Conservation (phyloP, 1,139 yeast genomes). For the Nakaseomyces nivariensis region DNA sequence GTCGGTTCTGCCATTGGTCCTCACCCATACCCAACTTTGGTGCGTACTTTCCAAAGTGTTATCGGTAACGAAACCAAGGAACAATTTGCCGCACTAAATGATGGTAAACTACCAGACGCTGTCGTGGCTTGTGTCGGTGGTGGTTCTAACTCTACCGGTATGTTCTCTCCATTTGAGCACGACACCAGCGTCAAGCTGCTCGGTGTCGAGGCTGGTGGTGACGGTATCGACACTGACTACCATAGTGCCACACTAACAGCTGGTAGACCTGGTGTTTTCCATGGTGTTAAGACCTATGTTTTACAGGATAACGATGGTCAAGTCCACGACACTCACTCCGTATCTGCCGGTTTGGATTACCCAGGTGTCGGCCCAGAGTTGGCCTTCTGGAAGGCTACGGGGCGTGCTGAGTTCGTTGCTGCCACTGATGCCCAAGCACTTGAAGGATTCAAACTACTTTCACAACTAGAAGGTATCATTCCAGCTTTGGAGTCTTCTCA, state of each 20-base stretch:
- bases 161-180: conserved; percentile 87
- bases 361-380: conserved; percentile 99
- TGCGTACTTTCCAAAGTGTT: conserved; percentile 95
- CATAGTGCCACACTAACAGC: conserved; percentile 91
- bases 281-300: conserved; percentile 91
- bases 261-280: conserved; percentile 96
- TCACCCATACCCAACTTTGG: conserved; percentile 96
- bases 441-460: conserved; percentile 75
- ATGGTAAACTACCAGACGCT: conserved; percentile 81
- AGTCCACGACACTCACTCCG: conserved; percentile 94
- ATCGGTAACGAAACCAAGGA: conserved; percentile 92
- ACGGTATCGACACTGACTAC: conserved; percentile 74
- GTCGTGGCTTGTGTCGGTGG: conserved; percentile 99
- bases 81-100: conserved; percentile 69
- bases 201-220: conserved; percentile 99
- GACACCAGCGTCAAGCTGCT: conserved; percentile 66
- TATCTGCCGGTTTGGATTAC: conserved; percentile 95
- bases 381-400: conserved; percentile 88
- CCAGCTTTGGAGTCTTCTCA: conserved; percentile 98
- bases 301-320: conserved; percentile 90
- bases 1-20: conserved; percentile 99
- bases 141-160: conserved; percentile 93
- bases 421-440: conserved; percentile 93
- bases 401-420: conserved; percentile 83
- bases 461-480: conserved; percentile 94